Evolutionary conservation across 2,329 filamentous ascomycete genomes (phyloP).

Genomic region (Hyphodiscus sp.): DNA sequence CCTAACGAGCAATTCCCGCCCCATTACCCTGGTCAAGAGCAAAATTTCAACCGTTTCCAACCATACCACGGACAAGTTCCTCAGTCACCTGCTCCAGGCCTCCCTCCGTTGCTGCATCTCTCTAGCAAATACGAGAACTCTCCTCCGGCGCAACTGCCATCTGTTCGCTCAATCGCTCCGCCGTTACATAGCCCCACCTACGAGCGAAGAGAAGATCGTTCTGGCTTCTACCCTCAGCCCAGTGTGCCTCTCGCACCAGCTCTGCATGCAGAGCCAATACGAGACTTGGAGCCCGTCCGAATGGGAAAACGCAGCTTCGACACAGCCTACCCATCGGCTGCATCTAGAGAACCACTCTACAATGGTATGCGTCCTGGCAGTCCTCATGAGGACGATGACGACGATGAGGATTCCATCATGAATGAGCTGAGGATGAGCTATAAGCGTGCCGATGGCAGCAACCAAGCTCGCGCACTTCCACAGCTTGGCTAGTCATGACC

Average conservation of each 20-base stretch:
- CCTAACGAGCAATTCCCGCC: background rate
- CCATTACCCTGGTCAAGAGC: constrained; percentile 8
- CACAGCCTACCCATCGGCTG: constrained; percentile 21
- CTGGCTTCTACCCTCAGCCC: constrained; percentile 16
- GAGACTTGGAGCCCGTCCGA: background rate
- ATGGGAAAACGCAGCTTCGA: constrained; percentile 23
- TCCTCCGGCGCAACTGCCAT: constrained; percentile 20
- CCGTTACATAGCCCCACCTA: constrained; percentile 11
- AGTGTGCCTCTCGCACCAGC: constrained; percentile 2
- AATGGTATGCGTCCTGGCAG: constrained; percentile 38
- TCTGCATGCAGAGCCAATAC: constrained; percentile 11
- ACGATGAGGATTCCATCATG: background rate
- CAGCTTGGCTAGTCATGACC: constrained; percentile 12
- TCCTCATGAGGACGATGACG: constrained; percentile 20
- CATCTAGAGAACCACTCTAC: constrained; percentile 31
- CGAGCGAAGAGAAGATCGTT: constrained; percentile 13
- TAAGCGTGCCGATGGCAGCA: constrained; percentile 30
- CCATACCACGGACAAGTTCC: constrained; percentile 9
- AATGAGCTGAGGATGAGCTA: constrained; percentile 18
- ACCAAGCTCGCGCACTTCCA: constrained; percentile 34
- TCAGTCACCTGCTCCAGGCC: constrained; percentile 5
- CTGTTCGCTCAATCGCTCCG: constrained; percentile 13
- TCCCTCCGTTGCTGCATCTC: constrained; percentile 4
- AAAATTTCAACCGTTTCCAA: constrained; percentile 10
- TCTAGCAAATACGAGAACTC: constrained; percentile 17